Evolutionary conservation across 139 green algal species (phyloP).

Genomic region (Zygnema circumcarinatum): DNA sequence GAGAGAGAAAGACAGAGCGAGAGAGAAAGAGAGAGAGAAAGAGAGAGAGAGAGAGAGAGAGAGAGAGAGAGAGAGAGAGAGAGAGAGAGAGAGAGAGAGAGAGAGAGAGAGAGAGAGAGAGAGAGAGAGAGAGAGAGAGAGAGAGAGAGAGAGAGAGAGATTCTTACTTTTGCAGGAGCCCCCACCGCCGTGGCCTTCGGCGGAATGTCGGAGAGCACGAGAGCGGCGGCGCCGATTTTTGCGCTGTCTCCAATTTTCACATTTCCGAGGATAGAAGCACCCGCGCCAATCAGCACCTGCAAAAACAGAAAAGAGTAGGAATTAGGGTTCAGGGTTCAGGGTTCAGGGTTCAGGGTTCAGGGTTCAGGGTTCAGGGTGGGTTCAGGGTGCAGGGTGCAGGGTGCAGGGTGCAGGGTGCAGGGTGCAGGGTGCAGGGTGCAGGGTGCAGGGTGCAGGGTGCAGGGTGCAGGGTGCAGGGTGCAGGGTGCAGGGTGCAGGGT

Average conservation of each 20-base stretch:
- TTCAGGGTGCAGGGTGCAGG: slow-evolving; percentile 15
- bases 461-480: slow-evolving; percentile 44
- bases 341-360: slow-evolving; percentile 39
- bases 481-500: slow-evolving; percentile 43
- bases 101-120: not conserved
- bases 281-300: slow-evolving; percentile 43
- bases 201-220: slow-evolving; percentile 52
- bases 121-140: not conserved
- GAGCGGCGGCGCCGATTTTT: slow-evolving; percentile 39
- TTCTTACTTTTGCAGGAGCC: slow-evolving; percentile 19
- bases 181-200: slow-evolving; percentile 36
- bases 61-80: not conserved
- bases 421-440: slow-evolving; percentile 45
- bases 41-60: not conserved
- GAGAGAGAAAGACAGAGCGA: not conserved
- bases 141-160: slow-evolving; percentile 3
- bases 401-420: too few species aligned
- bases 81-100: not conserved
- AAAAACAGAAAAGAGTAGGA: not conserved
- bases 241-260: slow-evolving; percentile 45
- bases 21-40: not conserved
- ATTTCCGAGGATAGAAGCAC: slow-evolving; percentile 36
- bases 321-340: slow-evolving; percentile 6
- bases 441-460: slow-evolving; percentile 35
- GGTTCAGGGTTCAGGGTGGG: slow-evolving; percentile 20